Evolutionary conservation across 2,329 filamentous ascomycete genomes (phyloP).

Genomic region (Parascedosporium putredinis): DNA sequence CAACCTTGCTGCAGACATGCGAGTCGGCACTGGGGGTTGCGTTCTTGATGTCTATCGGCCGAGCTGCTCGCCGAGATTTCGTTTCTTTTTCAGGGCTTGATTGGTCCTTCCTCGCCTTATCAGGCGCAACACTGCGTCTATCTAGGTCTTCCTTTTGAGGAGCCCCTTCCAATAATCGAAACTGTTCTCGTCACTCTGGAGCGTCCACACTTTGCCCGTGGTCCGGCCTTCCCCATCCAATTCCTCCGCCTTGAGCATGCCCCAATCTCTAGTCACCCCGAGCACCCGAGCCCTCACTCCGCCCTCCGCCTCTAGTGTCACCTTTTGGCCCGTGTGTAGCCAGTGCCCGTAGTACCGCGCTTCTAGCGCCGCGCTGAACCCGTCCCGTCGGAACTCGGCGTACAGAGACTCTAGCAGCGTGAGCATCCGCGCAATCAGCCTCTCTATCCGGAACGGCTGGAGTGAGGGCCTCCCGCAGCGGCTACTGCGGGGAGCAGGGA

Average conservation of each 20-base stretch:
- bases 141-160: slow-evolving; percentile 64
- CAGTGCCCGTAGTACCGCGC: slow-evolving; percentile 69
- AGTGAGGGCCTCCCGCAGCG: slow-evolving; percentile 21
- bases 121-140: too few relatives aligned
- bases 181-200: slow-evolving; percentile 96
- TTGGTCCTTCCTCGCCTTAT: too few relatives aligned
- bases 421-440: slow-evolving; percentile 70
- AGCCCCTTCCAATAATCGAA: slow-evolving; percentile 95
- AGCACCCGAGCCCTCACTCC: slow-evolving; percentile 66
- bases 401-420: slow-evolving; percentile 72
- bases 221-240: slow-evolving; percentile 58
- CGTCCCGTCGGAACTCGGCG: slow-evolving; percentile 58
- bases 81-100: too few relatives aligned
- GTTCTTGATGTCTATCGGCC: too few relatives aligned
- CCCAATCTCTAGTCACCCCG: slow-evolving; percentile 89
- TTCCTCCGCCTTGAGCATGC: slow-evolving; percentile 76
- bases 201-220: slow-evolving; percentile 68
- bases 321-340: slow-evolving; percentile 67
- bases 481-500: slow-evolving; percentile 47
- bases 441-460: slow-evolving; percentile 62
- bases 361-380: slow-evolving; percentile 67
- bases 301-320: slow-evolving; percentile 70
- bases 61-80: too few relatives aligned
- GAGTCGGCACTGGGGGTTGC: too few relatives aligned
- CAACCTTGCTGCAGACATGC: too few relatives aligned